Conservation (phyloP, 768 basidiomycete species). For the Megacollybia marginata region DNA sequence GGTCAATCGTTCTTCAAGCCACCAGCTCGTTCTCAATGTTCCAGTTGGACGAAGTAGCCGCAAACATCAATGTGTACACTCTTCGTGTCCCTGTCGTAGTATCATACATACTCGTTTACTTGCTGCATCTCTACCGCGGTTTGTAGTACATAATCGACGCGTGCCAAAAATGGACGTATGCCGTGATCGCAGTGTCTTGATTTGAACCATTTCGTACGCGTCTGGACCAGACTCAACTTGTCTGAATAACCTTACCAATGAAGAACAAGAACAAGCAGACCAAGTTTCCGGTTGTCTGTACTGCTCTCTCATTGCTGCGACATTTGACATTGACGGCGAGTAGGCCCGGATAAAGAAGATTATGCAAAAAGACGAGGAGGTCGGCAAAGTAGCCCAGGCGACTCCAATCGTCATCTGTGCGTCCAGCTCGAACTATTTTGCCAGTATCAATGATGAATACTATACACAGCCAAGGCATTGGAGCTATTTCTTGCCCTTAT, state of each 20-base stretch:
- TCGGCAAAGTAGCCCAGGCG: conserved; percentile 95
- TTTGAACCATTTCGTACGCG: too few relatives aligned
- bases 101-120: too few relatives aligned
- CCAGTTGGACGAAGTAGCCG: too few relatives aligned
- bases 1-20: too few relatives aligned
- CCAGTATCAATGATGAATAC: not conserved
- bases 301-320: conserved; percentile 1
- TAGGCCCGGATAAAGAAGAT: conserved; percentile 98
- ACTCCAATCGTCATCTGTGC: conserved; percentile 95
- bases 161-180: too few relatives aligned
- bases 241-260: conserved; percentile 30
- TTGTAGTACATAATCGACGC: too few relatives aligned
- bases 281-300: conserved; percentile 82
- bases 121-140: too few relatives aligned
- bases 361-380: conserved; percentile 99
- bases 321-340: not conserved
- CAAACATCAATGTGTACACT: too few relatives aligned
- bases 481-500: conserved; percentile 87
- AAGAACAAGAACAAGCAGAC: conserved; percentile 90
- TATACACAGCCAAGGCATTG: conserved; percentile 74
- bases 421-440: conserved; percentile 20
- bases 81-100: too few relatives aligned
- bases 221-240: too few relatives aligned
- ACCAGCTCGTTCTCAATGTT: too few relatives aligned
- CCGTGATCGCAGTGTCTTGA: too few relatives aligned